These are phyloP conservation scores for Geotrichum reessii DNA, from an alignment of 1,139 yeast species.

Conservation along the genomic window DNA sequence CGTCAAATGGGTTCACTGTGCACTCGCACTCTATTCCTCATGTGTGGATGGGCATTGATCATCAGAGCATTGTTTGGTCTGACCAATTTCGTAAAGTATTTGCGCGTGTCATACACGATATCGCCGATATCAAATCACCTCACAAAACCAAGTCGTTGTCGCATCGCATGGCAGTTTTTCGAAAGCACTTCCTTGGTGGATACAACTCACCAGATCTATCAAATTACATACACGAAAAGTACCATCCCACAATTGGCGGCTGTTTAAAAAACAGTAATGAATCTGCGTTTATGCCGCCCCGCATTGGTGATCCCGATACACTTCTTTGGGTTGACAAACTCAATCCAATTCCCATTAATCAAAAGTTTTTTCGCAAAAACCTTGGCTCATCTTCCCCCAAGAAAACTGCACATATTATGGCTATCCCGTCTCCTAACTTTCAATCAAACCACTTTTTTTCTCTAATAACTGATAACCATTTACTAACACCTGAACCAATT, in stretches of 20 bases:
- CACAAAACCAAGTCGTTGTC: constrained; percentile 52
- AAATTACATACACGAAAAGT: constrained; percentile 12
- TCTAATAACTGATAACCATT: not conserved
- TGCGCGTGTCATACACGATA: constrained; percentile 49
- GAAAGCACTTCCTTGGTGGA: constrained; percentile 42
- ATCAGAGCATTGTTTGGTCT: constrained; percentile 87
- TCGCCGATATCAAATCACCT: constrained; percentile 45
- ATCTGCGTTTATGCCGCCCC: constrained; percentile 11
- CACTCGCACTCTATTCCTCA: constrained; percentile 76
- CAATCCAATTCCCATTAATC: constrained; percentile 1
- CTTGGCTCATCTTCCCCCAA: constrained; percentile 1
- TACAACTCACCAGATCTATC: constrained; percentile 24
- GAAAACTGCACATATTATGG: not conserved
- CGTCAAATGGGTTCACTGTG: constrained; percentile 65
- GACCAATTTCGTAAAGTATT: constrained; percentile 61
- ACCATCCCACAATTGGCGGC: constrained; percentile 14
- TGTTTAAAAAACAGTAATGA: constrained; percentile 1
- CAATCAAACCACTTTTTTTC: not conserved
- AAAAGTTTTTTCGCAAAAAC: constrained; percentile 4
- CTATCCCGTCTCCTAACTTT: not conserved
- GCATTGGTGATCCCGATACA: constrained; percentile 14
- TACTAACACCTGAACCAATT: not conserved
- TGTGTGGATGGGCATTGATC: constrained; percentile 87
- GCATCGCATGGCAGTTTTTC: constrained; percentile 54
- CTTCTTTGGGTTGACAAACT: constrained; percentile 16